phyloP scores from a whole-genome alignment of 2,329 filamentous ascomycete species.

The Penicillium nordicum region DNA sequence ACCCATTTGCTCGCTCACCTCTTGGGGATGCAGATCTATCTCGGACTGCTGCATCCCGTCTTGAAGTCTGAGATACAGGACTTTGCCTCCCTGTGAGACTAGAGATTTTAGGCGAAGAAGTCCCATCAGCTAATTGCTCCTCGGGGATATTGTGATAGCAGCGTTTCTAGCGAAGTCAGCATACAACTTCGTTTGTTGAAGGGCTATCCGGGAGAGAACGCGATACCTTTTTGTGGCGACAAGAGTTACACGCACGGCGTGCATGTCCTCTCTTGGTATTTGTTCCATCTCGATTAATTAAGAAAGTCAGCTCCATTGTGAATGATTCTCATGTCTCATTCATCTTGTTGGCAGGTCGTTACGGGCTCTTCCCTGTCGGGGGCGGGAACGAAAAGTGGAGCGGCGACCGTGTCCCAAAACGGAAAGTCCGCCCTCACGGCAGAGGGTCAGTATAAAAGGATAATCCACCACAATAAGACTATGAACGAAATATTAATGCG shows the following conservation, averaged over 20 bases:
- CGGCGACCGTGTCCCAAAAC: not conserved
- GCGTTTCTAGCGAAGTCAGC: not conserved
- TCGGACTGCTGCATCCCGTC: not conserved
- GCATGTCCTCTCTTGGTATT: conserved; percentile 1
- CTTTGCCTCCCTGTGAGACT: not conserved
- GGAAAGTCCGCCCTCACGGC: not conserved
- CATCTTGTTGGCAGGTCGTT: not conserved
- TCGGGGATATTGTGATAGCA: not conserved
- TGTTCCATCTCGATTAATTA: not conserved
- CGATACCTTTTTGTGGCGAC: conserved; percentile 7
- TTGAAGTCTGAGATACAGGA: not conserved
- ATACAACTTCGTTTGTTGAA: not conserved
- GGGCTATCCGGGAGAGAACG: not conserved
- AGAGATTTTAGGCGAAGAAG: not conserved
- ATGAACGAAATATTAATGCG: too few species aligned
- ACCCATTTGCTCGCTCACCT: not conserved
- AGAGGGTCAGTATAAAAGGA: too few species aligned
- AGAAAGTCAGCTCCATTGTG: conserved; percentile 6
- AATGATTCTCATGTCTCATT: not conserved
- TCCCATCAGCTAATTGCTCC: too few species aligned
- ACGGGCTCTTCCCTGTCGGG: not conserved
- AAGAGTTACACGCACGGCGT: not conserved
- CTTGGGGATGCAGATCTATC: conserved; percentile 6
- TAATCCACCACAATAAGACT: too few species aligned
- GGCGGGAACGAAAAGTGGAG: not conserved